phyloP scores from a whole-genome alignment of 1,284 basidiomycete species.

The Ustilago shanxiensis region DNA sequence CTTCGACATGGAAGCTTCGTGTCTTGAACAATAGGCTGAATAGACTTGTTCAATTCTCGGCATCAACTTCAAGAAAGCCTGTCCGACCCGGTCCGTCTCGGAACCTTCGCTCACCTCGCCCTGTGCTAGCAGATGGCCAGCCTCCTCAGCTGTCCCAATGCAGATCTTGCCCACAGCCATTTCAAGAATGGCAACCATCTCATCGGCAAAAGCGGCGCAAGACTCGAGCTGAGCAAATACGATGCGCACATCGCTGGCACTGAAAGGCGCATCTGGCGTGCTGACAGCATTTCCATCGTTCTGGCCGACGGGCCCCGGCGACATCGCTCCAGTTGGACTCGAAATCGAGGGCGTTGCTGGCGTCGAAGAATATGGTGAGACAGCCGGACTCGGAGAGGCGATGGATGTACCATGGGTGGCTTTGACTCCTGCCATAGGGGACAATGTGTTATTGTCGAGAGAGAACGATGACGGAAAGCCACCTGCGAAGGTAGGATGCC shows the following conservation, averaged over 20 bases:
- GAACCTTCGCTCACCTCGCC: constrained; percentile 27
- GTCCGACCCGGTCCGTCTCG: constrained; percentile 78
- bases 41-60: constrained; percentile 83
- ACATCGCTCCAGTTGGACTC: constrained; percentile 13
- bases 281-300: constrained; percentile 10
- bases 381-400: constrained; percentile 1
- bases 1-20: constrained; percentile 81
- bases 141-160: constrained; percentile 39
- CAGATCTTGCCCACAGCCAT: constrained; percentile 64
- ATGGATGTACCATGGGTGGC: constrained; percentile 6
- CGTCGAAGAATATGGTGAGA: constrained; percentile 23
- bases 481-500: constrained; percentile 12
- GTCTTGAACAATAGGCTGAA: constrained; percentile 86
- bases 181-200: constrained; percentile 74
- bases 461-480: constrained; percentile 29
- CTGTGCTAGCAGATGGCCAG: constrained; percentile 26
- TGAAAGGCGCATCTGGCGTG: constrained; percentile 73
- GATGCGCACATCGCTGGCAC: constrained; percentile 78
- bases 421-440: constrained; percentile 14
- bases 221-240: constrained; percentile 85
- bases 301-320: constrained; percentile 5
- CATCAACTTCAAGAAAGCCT: constrained; percentile 81
- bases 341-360: constrained; percentile 34
- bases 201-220: constrained; percentile 79
- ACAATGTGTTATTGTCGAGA: constrained; percentile 25